phyloP scores from a whole-genome alignment of 75 land plant genomes.

The Sequoiadendron giganteum region DNA sequence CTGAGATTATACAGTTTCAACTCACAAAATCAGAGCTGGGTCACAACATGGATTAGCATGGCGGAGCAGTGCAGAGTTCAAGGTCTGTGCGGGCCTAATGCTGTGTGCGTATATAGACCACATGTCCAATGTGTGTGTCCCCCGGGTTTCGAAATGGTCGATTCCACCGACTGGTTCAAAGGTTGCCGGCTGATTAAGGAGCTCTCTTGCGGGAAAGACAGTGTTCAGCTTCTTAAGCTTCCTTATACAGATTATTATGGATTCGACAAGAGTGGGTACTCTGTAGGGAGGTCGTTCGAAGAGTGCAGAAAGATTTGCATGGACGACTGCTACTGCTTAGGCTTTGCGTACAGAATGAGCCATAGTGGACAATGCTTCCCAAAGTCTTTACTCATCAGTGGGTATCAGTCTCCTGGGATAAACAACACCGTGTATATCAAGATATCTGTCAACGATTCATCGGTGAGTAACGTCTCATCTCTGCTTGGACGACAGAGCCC shows the following conservation, averaged over 20 bases:
- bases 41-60: no score
- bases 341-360: constrained; percentile 14
- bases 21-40: no score
- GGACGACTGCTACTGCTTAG: constrained; percentile 26
- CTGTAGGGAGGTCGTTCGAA: constrained; percentile 9
- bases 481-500: background rate
- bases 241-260: background rate
- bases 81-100: constrained; percentile 52
- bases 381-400: constrained; percentile 30
- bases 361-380: constrained; percentile 28
- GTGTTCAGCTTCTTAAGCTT: background rate
- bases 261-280: background rate
- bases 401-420: constrained; percentile 20
- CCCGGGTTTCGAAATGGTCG: constrained; percentile 20
- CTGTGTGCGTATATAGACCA: constrained; percentile 33
- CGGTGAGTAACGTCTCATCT: background rate
- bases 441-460: constrained; percentile 3
- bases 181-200: background rate
- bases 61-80: constrained; percentile 29
- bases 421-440: constrained; percentile 23
- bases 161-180: no score
- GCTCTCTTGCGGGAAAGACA: background rate
- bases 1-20: constrained; percentile 43
- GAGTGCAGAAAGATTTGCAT: constrained; percentile 27
- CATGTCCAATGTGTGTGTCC: constrained; percentile 43